Evolutionary conservation across 257 asterid species (phyloP).

Genomic region (Ballota nigra): DNA sequence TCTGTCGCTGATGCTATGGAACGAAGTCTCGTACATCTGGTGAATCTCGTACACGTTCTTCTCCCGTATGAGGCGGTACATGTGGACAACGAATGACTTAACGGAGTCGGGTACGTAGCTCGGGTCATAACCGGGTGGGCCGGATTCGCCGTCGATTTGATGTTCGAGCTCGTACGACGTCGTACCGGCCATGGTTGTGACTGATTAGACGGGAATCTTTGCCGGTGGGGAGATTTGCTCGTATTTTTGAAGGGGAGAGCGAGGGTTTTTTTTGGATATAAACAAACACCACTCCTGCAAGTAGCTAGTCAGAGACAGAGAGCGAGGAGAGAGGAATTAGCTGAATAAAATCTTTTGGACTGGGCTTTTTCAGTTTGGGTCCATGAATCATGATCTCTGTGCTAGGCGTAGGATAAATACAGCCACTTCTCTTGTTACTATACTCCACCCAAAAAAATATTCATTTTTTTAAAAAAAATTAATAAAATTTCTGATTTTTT

Average conservation of each 20-base stretch:
- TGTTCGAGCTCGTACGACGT: conserved; percentile 53
- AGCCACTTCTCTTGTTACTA: no score
- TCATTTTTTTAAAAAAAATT: no score
- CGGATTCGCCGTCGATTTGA: conserved; percentile 30
- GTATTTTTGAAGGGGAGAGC: background rate
- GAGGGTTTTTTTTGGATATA: background rate
- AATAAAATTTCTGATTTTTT: no score
- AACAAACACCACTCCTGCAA: background rate
- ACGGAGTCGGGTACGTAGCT: conserved; percentile 86
- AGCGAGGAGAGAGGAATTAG: background rate
- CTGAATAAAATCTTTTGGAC: background rate
- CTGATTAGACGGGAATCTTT: background rate
- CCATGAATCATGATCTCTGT: background rate
- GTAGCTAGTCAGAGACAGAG: background rate
- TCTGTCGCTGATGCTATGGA: conserved; percentile 85
- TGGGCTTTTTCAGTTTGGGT: background rate
- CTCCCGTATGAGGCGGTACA: conserved; percentile 90
- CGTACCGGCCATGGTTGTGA: conserved; percentile 49
- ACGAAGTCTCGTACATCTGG: conserved; percentile 91
- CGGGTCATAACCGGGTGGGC: conserved; percentile 60
- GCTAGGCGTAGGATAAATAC: no score
- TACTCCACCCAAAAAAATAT: no score
- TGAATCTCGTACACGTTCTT: conserved; percentile 93
- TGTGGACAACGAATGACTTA: conserved; percentile 74
- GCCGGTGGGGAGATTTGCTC: background rate